These are phyloP conservation scores for Dryadomyces sulphureus DNA, from an alignment of 2,329 filamentous ascomycete genomes.

Conservation along the genomic window DNA sequence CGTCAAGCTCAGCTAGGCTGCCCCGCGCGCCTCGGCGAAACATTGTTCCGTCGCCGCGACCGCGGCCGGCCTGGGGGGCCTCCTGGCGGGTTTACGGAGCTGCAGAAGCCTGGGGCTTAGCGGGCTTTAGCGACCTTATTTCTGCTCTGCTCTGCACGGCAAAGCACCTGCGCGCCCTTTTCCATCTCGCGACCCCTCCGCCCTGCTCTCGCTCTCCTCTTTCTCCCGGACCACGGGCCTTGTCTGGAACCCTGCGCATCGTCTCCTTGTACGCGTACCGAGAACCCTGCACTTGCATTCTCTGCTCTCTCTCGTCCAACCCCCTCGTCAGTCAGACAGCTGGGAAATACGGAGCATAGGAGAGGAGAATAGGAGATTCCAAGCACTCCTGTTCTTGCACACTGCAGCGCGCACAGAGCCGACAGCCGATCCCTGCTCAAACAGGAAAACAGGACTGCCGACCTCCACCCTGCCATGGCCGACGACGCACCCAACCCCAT, in stretches of 20 bases:
- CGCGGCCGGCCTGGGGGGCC: not conserved
- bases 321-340: too few relatives aligned
- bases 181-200: not conserved
- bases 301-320: not conserved
- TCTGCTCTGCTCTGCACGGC: too few relatives aligned
- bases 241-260: too few relatives aligned
- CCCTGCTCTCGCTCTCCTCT: not conserved
- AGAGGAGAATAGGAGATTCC: too few relatives aligned
- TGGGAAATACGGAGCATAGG: too few relatives aligned
- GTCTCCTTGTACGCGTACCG: too few relatives aligned
- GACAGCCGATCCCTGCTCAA: not conserved
- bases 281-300: not conserved
- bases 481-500: slow-evolving; percentile 39
- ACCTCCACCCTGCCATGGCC: slow-evolving; percentile 34
- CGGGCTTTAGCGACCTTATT: not conserved
- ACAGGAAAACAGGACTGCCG: not conserved
- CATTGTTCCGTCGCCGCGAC: slow-evolving; percentile 3
- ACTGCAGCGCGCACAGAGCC: not conserved
- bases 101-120: not conserved
- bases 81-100: not conserved
- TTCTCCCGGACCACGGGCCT: not conserved
- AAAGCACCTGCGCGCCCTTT: not conserved
- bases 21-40: slow-evolving; percentile 2
- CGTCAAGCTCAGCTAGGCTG: slow-evolving; percentile 6
- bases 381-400: too few relatives aligned